Percentiles rank a stretch among this genome's conserved stretches.
Conservation (phyloP, 805 yeast species). For the Osmozyma mogii region DNA sequence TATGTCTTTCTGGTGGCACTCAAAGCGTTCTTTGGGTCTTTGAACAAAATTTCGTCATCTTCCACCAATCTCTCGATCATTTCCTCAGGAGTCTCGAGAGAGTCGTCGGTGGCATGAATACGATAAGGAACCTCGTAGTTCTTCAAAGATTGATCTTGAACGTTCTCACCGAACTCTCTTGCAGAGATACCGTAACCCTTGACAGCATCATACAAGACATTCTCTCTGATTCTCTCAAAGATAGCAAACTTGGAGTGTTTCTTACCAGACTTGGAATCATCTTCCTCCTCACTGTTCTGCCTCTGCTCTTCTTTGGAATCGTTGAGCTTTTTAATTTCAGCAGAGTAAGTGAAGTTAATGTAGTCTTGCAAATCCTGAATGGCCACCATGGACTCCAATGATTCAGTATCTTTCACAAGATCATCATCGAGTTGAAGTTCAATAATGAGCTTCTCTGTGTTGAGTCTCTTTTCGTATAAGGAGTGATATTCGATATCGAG, state of each 20-base stretch:
- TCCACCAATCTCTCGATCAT: conserved; percentile 41
- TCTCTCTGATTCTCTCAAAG: conserved; percentile 59
- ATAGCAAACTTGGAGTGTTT: conserved; percentile 54
- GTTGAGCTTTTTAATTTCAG: conserved; percentile 42
- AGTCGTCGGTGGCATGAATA: conserved; percentile 67
- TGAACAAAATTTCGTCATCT: conserved; percentile 43
- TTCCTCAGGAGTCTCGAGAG: conserved; percentile 51
- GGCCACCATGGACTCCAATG: conserved; percentile 62
- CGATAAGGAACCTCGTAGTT: conserved; percentile 40
- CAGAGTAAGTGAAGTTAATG: conserved; percentile 64
- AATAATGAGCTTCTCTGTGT: conserved; percentile 49
- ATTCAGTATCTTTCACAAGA: conserved; percentile 43
- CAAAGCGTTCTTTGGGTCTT: conserved; percentile 53
- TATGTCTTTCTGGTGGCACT: conserved; percentile 68
- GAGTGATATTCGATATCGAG: conserved; percentile 87
- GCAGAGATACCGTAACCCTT: conserved; percentile 71
- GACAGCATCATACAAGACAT: conserved; percentile 58
- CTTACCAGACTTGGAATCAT: conserved; percentile 21
- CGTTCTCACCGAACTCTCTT: conserved; percentile 74
- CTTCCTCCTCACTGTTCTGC: conserved; percentile 13
- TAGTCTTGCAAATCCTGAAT: conserved; percentile 84
- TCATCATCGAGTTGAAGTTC: conserved; percentile 52
- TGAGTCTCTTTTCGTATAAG: conserved; percentile 62
- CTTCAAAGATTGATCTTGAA: conserved; percentile 49
- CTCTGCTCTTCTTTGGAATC: conserved; percentile 19